Conservation (phyloP, 129 eudicot genomes). For the Daucus carota region DNA sequence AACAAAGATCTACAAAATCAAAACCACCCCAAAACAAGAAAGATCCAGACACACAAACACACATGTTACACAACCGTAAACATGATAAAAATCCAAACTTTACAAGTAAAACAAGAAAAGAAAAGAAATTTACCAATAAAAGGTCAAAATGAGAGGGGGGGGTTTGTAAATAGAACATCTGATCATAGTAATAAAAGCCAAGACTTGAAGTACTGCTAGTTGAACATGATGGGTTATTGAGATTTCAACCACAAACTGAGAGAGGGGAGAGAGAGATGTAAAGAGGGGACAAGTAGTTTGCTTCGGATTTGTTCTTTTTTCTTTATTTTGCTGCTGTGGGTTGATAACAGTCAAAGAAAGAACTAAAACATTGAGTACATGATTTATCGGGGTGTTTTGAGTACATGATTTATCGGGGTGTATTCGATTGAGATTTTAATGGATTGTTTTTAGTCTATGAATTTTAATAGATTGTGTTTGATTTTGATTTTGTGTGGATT, state of each 20-base stretch:
- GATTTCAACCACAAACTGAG: not conserved
- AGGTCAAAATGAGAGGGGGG: not conserved
- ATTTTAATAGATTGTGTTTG: too few relatives aligned
- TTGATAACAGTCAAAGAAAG: slow-evolving; percentile 8
- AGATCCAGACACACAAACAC: not conserved
- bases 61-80: not conserved
- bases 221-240: not conserved
- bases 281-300: not conserved
- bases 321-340: not conserved
- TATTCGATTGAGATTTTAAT: too few relatives aligned
- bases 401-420: too few relatives aligned
- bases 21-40: not conserved
- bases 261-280: not conserved
- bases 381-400: too few relatives aligned
- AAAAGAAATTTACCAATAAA: not conserved
- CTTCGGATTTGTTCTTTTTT: slow-evolving; percentile 7
- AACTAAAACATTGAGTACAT: not conserved
- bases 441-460: too few relatives aligned
- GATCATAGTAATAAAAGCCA: not conserved
- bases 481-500: too few relatives aligned
- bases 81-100: slow-evolving; percentile 1
- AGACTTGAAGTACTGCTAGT: not conserved
- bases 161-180: not conserved
- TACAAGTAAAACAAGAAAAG: not conserved
- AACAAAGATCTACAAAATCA: not conserved